Evolutionary conservation across 148 eudicot genomes (phyloP).

Genomic region (Tetragonia tetragonoides): DNA sequence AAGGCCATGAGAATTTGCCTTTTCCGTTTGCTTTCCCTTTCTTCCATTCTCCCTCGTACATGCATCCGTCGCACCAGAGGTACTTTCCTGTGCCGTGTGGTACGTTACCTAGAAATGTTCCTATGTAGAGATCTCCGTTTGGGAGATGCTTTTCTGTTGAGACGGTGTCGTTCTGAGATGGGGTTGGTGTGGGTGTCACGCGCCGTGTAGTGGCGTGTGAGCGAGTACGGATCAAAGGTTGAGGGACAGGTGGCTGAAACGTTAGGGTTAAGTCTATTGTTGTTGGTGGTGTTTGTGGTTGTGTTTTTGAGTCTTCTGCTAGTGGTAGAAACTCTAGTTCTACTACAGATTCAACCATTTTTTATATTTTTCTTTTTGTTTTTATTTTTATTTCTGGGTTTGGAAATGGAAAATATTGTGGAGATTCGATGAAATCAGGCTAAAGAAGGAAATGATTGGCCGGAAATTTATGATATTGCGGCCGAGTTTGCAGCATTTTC

Average conservation of each 20-base stretch:
- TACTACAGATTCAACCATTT: constrained; percentile 24
- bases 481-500: constrained; percentile 28
- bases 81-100: constrained; percentile 89
- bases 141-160: constrained; percentile 49
- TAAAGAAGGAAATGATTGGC: neutral
- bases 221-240: constrained; percentile 32
- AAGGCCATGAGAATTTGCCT: constrained; percentile 94
- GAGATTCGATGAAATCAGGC: neutral
- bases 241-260: neutral
- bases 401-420: neutral
- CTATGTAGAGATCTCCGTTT: constrained; percentile 87
- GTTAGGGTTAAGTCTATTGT: neutral
- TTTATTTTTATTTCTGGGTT: neutral
- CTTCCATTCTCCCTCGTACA: constrained; percentile 94
- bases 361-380: neutral
- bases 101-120: constrained; percentile 51
- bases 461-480: neutral
- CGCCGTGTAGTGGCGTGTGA: constrained; percentile 49
- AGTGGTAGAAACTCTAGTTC: constrained; percentile 16
- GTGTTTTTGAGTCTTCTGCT: constrained; percentile 6
- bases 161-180: constrained; percentile 14
- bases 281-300: constrained; percentile 7
- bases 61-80: constrained; percentile 88
- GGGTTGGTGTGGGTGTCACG: constrained; percentile 43
- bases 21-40: constrained; percentile 80